Percentiles rank a stretch among this genome's conserved stretches.
Conservation (phyloP, 768 basidiomycete species). For the Amanita molliuscula region DNA sequence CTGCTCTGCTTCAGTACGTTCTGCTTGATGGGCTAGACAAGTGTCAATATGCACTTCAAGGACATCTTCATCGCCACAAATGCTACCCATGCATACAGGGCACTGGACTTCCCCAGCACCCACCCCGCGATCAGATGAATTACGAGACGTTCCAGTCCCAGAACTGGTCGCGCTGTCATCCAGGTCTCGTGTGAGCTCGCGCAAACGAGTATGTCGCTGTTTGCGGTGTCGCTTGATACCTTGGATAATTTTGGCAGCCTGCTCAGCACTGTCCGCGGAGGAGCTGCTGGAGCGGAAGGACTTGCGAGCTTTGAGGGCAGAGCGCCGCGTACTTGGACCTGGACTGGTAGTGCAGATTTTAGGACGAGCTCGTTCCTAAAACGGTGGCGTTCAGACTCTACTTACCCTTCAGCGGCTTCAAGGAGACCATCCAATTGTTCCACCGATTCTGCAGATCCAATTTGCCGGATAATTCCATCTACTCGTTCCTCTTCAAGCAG, state of each 20-base stretch:
- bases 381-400: conserved; percentile 7
- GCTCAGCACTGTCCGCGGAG: conserved; percentile 19
- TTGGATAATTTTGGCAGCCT: conserved; percentile 45
- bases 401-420: conserved; percentile 45
- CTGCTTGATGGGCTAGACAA: conserved; percentile 52
- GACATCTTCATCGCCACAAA: conserved; percentile 63
- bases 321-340: conserved; percentile 27
- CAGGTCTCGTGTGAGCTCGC: conserved; percentile 49
- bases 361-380: not conserved
- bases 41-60: conserved; percentile 76
- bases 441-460: conserved; percentile 51
- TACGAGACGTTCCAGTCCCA: conserved; percentile 19
- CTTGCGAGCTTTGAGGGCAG: conserved; percentile 30
- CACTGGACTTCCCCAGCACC: conserved; percentile 42
- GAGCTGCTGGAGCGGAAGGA: conserved; percentile 18
- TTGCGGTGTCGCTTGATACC: conserved; percentile 62
- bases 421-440: conserved; percentile 26
- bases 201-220: conserved; percentile 54
- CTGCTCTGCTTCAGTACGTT: conserved; percentile 13
- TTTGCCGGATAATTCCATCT: conserved; percentile 50
- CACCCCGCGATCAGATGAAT: conserved; percentile 5
- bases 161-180: conserved; percentile 34
- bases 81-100: conserved; percentile 51
- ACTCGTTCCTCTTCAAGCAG: conserved; percentile 60
- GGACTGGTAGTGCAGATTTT: conserved; percentile 16